Conservation (phyloP, 768 basidiomycete species). For the Agrocybe pediades region DNA sequence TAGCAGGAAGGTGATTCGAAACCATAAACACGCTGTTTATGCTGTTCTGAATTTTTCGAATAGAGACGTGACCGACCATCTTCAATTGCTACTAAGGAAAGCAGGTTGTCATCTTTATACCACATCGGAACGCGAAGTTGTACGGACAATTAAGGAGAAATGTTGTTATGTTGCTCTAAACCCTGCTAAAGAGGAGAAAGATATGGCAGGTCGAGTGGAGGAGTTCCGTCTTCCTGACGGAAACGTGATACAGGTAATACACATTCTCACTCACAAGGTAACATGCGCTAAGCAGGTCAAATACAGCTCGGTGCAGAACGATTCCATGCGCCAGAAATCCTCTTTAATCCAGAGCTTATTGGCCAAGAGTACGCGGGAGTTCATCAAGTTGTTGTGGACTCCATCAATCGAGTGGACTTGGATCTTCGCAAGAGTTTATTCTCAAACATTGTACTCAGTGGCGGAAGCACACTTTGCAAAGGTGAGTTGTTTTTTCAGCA, state of each 20-base stretch:
- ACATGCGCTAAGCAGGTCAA: not conserved
- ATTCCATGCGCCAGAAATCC: constrained; percentile 94
- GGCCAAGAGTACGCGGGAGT: constrained; percentile 97
- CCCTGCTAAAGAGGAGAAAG: constrained; percentile 95
- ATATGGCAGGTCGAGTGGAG: constrained; percentile 72
- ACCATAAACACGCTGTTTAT: constrained; percentile 3
- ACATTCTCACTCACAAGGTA: not conserved
- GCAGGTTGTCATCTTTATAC: constrained; percentile 95
- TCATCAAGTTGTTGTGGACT: constrained; percentile 98
- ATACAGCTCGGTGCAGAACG: constrained; percentile 88
- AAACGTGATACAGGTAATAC: constrained; percentile 80
- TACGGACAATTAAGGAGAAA: constrained; percentile 97
- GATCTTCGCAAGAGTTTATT: constrained; percentile 95
- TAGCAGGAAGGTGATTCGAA: constrained; percentile 83
- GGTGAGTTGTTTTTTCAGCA: constrained; percentile 48
- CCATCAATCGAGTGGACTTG: constrained; percentile 93
- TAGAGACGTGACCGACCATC: constrained; percentile 95
- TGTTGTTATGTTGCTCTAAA: constrained; percentile 94
- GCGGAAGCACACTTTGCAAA: constrained; percentile 93
- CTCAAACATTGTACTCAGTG: constrained; percentile 95
- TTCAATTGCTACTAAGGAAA: constrained; percentile 92
- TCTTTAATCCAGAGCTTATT: constrained; percentile 97
- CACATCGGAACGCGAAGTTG: constrained; percentile 95
- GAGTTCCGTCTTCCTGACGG: constrained; percentile 96
- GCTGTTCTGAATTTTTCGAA: constrained; percentile 19